Percentiles rank a stretch among this genome's conserved stretches.
These are phyloP conservation scores for Hemisphaericaspora lyxosophila DNA, from an alignment of 1,139 yeast genomes.

Conservation along the genomic window DNA sequence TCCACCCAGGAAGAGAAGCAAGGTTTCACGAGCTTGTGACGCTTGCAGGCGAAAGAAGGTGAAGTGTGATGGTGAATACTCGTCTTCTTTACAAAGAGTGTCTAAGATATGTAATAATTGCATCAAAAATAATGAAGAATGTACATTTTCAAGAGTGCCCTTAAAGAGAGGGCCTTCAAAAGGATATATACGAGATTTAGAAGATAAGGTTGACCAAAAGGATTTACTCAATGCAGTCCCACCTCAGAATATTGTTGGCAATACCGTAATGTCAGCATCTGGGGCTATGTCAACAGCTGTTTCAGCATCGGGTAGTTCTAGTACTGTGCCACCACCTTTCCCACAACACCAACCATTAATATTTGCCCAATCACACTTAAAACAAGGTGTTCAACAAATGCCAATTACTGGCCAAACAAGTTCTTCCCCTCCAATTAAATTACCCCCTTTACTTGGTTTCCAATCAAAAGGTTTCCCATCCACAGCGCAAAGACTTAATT, in stretches of 20 bases:
- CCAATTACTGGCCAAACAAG: constrained; percentile 7
- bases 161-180: constrained; percentile 77
- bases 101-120: constrained; percentile 59
- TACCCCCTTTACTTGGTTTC: constrained; percentile 17
- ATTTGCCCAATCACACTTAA: constrained; percentile 16
- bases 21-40: constrained; percentile 69
- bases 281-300: neutral
- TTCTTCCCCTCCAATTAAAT: constrained; percentile 15
- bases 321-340: constrained; percentile 3
- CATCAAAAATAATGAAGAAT: constrained; percentile 49
- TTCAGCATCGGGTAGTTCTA: neutral
- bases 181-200: constrained; percentile 54
- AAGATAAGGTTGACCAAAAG: constrained; percentile 25
- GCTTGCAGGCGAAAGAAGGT: constrained; percentile 65
- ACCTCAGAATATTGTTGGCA: constrained; percentile 6
- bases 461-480: constrained; percentile 14
- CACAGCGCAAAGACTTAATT: constrained; percentile 13
- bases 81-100: constrained; percentile 40
- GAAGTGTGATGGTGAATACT: constrained; percentile 59
- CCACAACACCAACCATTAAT: constrained; percentile 18
- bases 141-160: constrained; percentile 68
- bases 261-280: neutral
- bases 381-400: constrained; percentile 5
- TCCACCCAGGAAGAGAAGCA: constrained; percentile 55
- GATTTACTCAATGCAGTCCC: neutral